Evolutionary conservation across 768 basidiomycete genomes (phyloP).

Genomic region (Kwoniella sp.): DNA sequence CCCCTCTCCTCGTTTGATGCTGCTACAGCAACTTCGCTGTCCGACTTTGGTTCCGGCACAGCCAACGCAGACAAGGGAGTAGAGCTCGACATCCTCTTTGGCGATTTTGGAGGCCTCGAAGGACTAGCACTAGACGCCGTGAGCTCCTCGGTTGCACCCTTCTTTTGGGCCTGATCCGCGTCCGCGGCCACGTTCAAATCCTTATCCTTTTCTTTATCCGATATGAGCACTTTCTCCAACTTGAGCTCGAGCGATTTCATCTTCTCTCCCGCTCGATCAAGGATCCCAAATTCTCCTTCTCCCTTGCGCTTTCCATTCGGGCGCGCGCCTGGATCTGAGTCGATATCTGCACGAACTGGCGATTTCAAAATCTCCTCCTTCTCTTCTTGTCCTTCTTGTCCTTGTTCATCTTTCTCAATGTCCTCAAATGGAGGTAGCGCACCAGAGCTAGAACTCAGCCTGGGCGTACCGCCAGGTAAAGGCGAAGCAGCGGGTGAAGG

Average conservation of each 20-base stretch:
- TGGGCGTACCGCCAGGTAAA: slow-evolving; percentile 12
- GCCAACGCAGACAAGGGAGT: slow-evolving; percentile 16
- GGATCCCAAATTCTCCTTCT: neutral
- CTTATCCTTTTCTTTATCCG: slow-evolving; percentile 2
- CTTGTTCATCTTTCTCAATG: neutral
- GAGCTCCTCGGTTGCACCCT: neutral
- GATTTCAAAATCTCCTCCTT: neutral
- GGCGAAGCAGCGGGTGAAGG: slow-evolving; percentile 6
- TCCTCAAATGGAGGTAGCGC: neutral
- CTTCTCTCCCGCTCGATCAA: neutral
- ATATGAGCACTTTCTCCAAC: slow-evolving; percentile 4
- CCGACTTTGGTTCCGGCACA: neutral
- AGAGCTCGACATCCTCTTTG: slow-evolving; percentile 12
- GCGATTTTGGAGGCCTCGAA: slow-evolving; percentile 18
- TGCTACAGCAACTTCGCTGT: no score
- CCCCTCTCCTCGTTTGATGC: neutral
- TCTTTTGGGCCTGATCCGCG: no score
- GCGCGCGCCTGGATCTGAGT: neutral
- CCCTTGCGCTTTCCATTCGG: neutral
- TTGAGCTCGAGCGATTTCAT: neutral
- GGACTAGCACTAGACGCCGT: slow-evolving; percentile 13
- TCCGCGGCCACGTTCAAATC: no score
- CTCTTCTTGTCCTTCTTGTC: neutral
- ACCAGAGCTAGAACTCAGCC: neutral
- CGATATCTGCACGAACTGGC: neutral